A percentile compares a stretch with the other conserved stretches of the same genome.
phyloP scores from a whole-genome alignment of 352 stramenopile species.

The Phytophthora colocasiae region DNA sequence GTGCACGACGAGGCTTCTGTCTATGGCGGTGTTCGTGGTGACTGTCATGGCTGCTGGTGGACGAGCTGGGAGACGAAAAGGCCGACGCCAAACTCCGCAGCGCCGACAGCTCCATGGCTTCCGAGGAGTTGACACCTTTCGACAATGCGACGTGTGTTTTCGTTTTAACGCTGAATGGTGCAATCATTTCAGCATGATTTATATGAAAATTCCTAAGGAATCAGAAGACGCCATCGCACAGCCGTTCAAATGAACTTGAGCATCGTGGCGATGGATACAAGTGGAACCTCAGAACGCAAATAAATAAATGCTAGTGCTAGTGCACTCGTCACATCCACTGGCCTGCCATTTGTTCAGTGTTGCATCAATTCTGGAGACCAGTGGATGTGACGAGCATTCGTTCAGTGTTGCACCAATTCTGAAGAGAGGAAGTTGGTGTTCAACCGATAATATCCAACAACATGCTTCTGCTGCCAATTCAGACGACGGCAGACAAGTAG shows the following conservation, averaged over 20 bases:
- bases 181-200: conserved; percentile 5
- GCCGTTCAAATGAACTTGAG: conserved; percentile 1
- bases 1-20: neutral
- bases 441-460: no score
- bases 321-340: neutral
- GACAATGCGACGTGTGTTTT: conserved; percentile 25
- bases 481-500: no score
- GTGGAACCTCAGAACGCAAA: neutral
- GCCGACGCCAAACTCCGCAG: conserved; percentile 12
- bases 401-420: no score
- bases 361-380: no score
- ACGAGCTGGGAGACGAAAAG: conserved; percentile 33
- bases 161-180: neutral
- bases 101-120: conserved; percentile 25
- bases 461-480: no score
- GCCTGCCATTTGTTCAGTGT: no score
- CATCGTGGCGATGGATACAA: conserved; percentile 5
- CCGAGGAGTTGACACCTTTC: conserved; percentile 18
- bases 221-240: neutral
- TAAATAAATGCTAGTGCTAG: no score
- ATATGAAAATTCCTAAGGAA: neutral
- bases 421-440: no score
- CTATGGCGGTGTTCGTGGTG: conserved; percentile 2
- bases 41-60: conserved; percentile 30
- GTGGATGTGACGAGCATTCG: no score